Evolutionary conservation across 225 moss, liverwort and hornwort species (phyloP).

Genomic region (Polytrichum formosum): DNA sequence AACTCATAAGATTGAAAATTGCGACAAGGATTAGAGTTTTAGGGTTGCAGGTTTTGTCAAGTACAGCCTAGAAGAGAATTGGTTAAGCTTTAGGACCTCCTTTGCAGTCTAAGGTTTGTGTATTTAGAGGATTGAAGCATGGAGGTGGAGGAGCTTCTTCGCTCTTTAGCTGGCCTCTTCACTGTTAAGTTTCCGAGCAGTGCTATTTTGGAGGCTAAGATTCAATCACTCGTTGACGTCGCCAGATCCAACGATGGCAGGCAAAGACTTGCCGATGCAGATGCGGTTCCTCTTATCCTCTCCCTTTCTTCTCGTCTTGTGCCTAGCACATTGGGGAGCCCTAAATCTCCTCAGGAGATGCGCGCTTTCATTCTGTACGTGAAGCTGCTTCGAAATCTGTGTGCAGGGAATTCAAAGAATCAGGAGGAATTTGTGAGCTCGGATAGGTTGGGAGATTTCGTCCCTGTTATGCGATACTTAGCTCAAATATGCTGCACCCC

Average conservation of each 20-base stretch:
- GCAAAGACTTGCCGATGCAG: slow-evolving; percentile 41
- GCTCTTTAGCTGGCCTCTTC: background rate
- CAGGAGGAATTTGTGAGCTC: slow-evolving; percentile 57
- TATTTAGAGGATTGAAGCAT: background rate
- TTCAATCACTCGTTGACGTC: slow-evolving; percentile 37
- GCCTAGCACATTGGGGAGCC: slow-evolving; percentile 9
- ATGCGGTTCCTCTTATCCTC: slow-evolving; percentile 43
- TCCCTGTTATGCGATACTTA: slow-evolving; percentile 23
- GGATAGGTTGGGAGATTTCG: slow-evolving; percentile 39
- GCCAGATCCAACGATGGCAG: slow-evolving; percentile 64
- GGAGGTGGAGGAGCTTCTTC: slow-evolving; percentile 4
- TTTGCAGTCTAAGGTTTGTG: no score
- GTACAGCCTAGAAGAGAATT: no score
- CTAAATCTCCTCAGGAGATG: slow-evolving; percentile 14
- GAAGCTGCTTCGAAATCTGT: slow-evolving; percentile 74
- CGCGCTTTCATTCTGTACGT: slow-evolving; percentile 33
- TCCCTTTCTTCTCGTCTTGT: slow-evolving; percentile 25
- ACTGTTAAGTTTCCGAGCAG: background rate
- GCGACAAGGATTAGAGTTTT: background rate
- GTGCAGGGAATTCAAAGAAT: slow-evolving; percentile 62
- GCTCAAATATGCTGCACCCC: slow-evolving; percentile 8
- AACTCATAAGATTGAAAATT: no score
- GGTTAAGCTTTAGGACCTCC: no score
- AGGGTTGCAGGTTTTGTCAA: background rate
- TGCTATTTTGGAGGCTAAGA: slow-evolving; percentile 25